Percentiles rank a stretch among this genome's conserved stretches.
These are phyloP conservation scores for Phragmites australis DNA, from an alignment of 176 grass and related monocot genomes.

Conservation along the genomic window DNA sequence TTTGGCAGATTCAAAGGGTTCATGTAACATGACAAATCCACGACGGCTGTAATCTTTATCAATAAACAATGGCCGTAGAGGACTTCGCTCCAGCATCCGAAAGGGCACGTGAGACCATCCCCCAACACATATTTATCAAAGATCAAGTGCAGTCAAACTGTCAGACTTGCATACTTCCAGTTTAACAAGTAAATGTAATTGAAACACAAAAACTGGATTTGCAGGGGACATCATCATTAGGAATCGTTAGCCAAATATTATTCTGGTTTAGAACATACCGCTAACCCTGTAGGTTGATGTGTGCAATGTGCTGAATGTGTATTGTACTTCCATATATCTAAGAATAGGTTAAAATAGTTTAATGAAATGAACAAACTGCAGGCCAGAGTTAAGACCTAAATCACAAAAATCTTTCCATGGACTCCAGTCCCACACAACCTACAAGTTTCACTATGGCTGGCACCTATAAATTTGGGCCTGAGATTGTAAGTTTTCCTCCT, in stretches of 20 bases:
- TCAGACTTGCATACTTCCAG: neutral
- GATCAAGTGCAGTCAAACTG: neutral
- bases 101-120: no score
- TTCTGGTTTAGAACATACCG: neutral
- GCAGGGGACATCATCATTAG: neutral
- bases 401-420: neutral
- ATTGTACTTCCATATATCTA: neutral
- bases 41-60: no score
- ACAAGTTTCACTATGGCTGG: neutral
- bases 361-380: neutral
- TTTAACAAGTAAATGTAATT: neutral
- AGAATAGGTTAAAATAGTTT: slow-evolving; percentile 17
- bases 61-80: no score
- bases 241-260: neutral
- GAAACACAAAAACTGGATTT: neutral
- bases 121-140: slow-evolving; percentile 16
- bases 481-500: neutral
- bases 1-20: no score
- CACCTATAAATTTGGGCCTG: neutral
- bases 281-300: neutral
- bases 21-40: no score
- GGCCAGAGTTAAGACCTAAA: neutral
- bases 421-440: neutral
- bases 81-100: no score
- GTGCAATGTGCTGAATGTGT: no score